These are phyloP conservation scores for Verticillium tricorpus DNA, from an alignment of 2,329 filamentous ascomycete species.

Conservation along the genomic window DNA sequence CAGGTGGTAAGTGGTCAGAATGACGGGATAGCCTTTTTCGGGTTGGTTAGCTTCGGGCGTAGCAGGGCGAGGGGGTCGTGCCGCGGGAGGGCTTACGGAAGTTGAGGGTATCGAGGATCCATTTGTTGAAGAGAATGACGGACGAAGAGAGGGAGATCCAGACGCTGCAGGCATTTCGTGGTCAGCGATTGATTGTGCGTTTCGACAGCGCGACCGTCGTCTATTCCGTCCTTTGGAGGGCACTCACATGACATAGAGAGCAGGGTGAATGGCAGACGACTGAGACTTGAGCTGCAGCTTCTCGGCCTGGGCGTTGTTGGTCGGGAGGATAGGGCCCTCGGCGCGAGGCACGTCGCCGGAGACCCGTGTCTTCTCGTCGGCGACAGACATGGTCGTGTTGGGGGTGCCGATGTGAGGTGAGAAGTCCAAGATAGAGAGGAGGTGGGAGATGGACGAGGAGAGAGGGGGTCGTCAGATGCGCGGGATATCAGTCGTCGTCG, in stretches of 20 bases:
- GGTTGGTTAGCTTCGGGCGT: conserved; percentile 1
- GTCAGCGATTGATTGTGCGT: neutral
- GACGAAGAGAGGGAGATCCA: conserved; percentile 93
- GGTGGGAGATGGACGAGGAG: neutral
- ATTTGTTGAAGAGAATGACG: conserved; percentile 99
- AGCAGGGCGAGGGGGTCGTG: neutral
- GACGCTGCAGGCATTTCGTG: conserved; percentile 46
- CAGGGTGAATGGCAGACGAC: conserved; percentile 66
- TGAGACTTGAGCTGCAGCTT: conserved; percentile 56
- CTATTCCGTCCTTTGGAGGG: neutral
- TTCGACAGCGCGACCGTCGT: neutral
- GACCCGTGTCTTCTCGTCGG: conserved; percentile 75
- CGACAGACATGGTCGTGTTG: conserved; percentile 11
- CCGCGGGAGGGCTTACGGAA: conserved; percentile 50
- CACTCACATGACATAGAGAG: conserved; percentile 74
- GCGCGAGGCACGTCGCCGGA: conserved; percentile 70
- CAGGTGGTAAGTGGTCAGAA: conserved; percentile 95
- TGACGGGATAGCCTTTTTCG: conserved; percentile 60
- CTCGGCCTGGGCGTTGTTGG: conserved; percentile 70
- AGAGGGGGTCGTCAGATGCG: neutral
- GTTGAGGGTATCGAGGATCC: conserved; percentile 79
- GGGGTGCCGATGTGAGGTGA: neutral
- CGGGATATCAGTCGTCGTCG: neutral
- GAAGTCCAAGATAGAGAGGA: neutral
- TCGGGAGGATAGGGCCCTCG: conserved; percentile 67